A percentile compares a stretch with the other conserved stretches of the same genome.
phyloP scores from a whole-genome alignment of 2,329 filamentous ascomycete genomes.

The Teratosphaeria gauchensis region DNA sequence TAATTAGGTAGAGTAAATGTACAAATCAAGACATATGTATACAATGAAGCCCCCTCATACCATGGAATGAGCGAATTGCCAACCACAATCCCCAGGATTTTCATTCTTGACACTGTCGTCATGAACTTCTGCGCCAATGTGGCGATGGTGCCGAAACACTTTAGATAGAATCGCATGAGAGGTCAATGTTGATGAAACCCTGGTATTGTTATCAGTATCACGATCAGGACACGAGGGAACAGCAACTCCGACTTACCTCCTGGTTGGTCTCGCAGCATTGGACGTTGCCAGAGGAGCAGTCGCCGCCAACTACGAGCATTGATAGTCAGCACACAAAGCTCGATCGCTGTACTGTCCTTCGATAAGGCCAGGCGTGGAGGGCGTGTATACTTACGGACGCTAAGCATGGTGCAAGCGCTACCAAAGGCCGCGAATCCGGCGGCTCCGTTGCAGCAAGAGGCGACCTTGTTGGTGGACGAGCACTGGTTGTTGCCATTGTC shows the following conservation, averaged over 20 bases:
- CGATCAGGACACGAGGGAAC: background rate
- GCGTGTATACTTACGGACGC: background rate
- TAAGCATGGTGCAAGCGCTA: background rate
- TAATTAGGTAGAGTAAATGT: too few species aligned
- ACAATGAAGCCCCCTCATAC: too few species aligned
- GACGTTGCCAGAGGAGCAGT: background rate
- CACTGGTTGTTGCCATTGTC: background rate
- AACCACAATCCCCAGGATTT: too few species aligned
- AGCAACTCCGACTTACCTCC: background rate
- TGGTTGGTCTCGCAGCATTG: background rate
- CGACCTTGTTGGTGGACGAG: background rate
- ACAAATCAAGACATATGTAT: too few species aligned
- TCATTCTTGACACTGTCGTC: too few species aligned
- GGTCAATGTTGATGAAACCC: background rate
- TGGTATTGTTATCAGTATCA: background rate
- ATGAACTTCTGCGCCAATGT: too few species aligned
- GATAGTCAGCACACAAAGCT: background rate
- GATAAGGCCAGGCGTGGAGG: too few species aligned
- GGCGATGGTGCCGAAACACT: too few species aligned
- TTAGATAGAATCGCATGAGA: background rate
- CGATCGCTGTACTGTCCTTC: background rate
- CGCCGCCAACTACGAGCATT: background rate
- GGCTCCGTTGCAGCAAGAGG: background rate
- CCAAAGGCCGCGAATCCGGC: background rate
- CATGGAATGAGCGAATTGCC: too few species aligned